Base-by-base conservation (phyloP, 2,329 filamentous ascomycete genomes). In the Chaetomium globosum region DNA sequence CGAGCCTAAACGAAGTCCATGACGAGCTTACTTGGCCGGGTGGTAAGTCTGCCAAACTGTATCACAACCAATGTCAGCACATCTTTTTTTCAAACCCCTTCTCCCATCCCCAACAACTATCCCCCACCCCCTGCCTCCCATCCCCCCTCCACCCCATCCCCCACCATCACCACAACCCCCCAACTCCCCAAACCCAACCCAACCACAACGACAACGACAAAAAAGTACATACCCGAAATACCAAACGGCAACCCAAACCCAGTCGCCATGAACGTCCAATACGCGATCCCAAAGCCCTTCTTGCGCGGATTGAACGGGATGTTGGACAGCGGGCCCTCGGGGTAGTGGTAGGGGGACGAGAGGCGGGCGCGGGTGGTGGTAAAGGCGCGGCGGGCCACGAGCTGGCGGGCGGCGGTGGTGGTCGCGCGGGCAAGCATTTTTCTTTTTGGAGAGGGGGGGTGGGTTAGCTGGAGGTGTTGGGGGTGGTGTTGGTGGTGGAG, bases 281-380 rank as follows among this genome's bases (percentile, higher is more conserved):
- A 99, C 81, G 89, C 85, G 73, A 92, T 69, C 71, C 83, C 86
- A 79, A 99, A 99, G 82, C 85, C 90, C 82, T 88, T 91, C 77
- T 89, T 94, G 82, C 92, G 85, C 72, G 95, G 91, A 86, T 99
- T 96, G 88, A 99, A 99, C 72, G 95, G 95, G 72, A 99, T 82
- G 87, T 97, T 98, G 84, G 86, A 89, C 81, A 92, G 90, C 76
- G 94, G 91, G 71, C 94, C 95, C 84, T 98, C 94, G 74, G 94
- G 90, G 85, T 99, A 99, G 86, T 99, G 95, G 89, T 96, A 97
- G 70, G 93, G 93, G 78, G 92, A 96, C 74, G 85, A 87, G 78
- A 96, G 82, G 80, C 91, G 92, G 78, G 90, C 70, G 68, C 92
- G 91, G 78, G 94, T 96, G 76, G 92, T 88, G 80, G 93, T 90